Base-by-base conservation (phyloP, 2,329 filamentous ascomycete genomes). In the Apiospora pterosperma region DNA sequence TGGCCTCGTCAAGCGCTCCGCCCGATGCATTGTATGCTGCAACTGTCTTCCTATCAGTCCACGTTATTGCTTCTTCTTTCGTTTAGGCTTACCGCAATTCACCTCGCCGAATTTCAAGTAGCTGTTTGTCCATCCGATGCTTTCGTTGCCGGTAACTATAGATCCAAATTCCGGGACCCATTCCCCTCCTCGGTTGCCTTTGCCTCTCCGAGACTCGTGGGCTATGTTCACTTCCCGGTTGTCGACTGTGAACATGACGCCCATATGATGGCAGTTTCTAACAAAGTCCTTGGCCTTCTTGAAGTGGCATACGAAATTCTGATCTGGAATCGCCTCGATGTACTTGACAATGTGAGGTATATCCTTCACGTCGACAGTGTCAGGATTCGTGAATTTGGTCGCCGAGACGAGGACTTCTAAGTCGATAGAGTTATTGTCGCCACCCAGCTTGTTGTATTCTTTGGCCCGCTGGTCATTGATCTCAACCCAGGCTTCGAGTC, bases 401-500 rank as follows among this genome's bases (percentile, higher is more conserved):
- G 25, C 25, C 14, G 23, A 16, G 14, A 28, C 14, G 2, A 28
- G 14, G 21, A 19, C 4, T 19, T 52, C 5, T 1, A 52, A 3
- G 12, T 52, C 25, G 23, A 8, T 52, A 14, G 14, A 16, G 19
- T 21, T 23, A 5, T 25, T 25, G 14, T n/a, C 25, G 7, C n/a
- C 25, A n/a, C 31, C 44, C 16, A 16, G 44, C 25, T 52, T 31
- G 25, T 5, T 14, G 44, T 52, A 52, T 10, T 52, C 44, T n/a
- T 31, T 25, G 16, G 6, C 44, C n/a, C 16, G 8, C 25, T 39
- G 25, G 16, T 23, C 59, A 11, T 42, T 42, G 5, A 62, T 14
- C 8, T 62, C 41, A 1, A 62, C 38, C n/a, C 28, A 41, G 28
- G 59, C 59, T 25, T 62, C 38, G 21, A 62, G 59, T 2, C 59